Evolutionary conservation across 2,329 filamentous ascomycete species (phyloP).

Genomic region (Fusarium sp.): DNA sequence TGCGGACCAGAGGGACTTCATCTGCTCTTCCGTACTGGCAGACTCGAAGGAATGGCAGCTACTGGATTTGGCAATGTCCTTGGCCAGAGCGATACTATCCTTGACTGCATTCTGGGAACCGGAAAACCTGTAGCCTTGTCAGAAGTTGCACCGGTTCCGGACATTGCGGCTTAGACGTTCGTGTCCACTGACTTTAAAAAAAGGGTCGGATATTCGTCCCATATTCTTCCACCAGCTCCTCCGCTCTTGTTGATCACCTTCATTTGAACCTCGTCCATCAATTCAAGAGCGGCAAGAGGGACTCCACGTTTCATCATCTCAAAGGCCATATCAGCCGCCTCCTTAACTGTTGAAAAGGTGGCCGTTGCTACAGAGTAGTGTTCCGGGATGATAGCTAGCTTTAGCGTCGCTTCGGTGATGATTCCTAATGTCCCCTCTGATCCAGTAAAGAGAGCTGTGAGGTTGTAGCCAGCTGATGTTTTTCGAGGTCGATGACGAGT

Average conservation of each 20-base stretch:
- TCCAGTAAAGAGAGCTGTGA: conserved; percentile 78
- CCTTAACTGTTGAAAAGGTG: conserved; percentile 70
- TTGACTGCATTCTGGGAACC: conserved; percentile 75
- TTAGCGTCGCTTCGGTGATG: conserved; percentile 79
- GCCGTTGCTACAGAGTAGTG: conserved; percentile 77
- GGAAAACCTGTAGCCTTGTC: conserved; percentile 63
- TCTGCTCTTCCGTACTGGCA: conserved; percentile 75
- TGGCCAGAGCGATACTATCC: conserved; percentile 70
- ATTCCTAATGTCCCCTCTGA: conserved; percentile 81
- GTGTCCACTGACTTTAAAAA: conserved; percentile 73
- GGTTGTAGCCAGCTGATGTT: conserved; percentile 80
- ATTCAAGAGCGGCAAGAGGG: conserved; percentile 76
- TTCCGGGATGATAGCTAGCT: conserved; percentile 75
- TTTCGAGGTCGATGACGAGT: conserved; percentile 78
- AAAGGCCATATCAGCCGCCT: conserved; percentile 76
- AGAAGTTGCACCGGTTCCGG: too few relatives aligned
- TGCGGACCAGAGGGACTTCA: conserved; percentile 81
- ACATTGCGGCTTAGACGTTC: neutral
- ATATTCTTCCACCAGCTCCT: conserved; percentile 71
- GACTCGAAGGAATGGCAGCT: conserved; percentile 77
- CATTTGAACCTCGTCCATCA: conserved; percentile 78
- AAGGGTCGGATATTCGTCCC: conserved; percentile 79
- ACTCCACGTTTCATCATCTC: conserved; percentile 77
- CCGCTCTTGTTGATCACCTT: conserved; percentile 75
- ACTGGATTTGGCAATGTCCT: conserved; percentile 66